Conservation (phyloP, 2,329 filamentous ascomycete species). For the Colletotrichum orbiculare region DNA sequence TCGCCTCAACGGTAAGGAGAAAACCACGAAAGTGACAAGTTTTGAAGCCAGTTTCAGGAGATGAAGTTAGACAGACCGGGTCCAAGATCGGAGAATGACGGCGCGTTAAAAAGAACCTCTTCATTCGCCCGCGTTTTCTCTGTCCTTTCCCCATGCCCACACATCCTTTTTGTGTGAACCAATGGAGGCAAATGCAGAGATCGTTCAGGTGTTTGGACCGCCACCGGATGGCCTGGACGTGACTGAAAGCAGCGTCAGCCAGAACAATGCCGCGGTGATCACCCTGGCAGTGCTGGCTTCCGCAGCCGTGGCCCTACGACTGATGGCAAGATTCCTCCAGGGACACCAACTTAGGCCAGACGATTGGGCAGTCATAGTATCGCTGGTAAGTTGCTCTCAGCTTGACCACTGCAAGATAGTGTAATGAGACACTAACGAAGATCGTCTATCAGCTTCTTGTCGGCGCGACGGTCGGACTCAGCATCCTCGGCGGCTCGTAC, state of each 20-base stretch:
- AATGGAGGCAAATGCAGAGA: constrained; percentile 16
- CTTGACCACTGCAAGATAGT: too few species aligned
- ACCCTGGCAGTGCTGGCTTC: constrained; percentile 13
- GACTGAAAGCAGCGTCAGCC: constrained; percentile 13
- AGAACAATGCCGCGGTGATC: constrained; percentile 27
- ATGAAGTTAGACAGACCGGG: too few species aligned
- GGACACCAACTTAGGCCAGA: constrained; percentile 14
- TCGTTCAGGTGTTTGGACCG: constrained; percentile 12
- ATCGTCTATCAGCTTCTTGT: constrained; percentile 1
- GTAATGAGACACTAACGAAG: too few species aligned
- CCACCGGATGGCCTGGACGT: constrained; percentile 18
- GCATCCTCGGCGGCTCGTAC: constrained; percentile 13
- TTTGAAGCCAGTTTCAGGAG: too few species aligned
- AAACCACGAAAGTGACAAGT: too few species aligned
- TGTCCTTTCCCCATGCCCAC: background rate
- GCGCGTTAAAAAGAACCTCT: background rate
- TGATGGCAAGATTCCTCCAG: constrained; percentile 19
- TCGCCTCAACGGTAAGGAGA: too few species aligned
- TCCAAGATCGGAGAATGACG: too few species aligned
- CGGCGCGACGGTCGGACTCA: constrained; percentile 21
- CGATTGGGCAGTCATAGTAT: constrained; percentile 22
- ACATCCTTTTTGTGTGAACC: background rate
- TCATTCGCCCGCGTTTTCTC: background rate
- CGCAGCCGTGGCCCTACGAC: constrained; percentile 14
- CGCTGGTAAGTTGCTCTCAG: constrained; percentile 8